Evolutionary conservation across 1,139 yeast species (phyloP), one percentile per base, ranked within the genome.

Genomic region (Debaryomyces sp.): DNA sequence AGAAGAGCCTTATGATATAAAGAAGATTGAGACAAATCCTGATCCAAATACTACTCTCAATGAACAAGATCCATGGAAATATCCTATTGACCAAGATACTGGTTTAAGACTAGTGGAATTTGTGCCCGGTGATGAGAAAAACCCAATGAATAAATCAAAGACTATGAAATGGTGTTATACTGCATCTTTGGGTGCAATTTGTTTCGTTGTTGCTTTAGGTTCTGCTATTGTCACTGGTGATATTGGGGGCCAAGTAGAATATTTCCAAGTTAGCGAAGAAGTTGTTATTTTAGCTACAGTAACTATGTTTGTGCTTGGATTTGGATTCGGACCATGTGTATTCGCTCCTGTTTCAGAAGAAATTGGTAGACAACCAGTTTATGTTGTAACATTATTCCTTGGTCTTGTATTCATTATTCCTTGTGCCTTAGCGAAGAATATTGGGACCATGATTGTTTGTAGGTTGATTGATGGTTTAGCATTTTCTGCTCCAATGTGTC

Each of bases 401-500:
- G 89, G 88, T 4, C 77, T 85, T 13, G 67, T 86, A 6, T 87
- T 87, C 57, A 76, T 86, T 54, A 74, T 88, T 47, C 92, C 94
- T 9, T 86, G 92, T 69, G 94, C 85, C 0, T 73, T 74, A 26
- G 92, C 92, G 5, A 64, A 79, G 58, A 87, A 87, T 64, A 85
- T 87, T 55, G 92, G 81, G 17, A 86, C 92, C 5, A 68, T 88
- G 46, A 62, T 87, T 35, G 84, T 82, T 1, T 80, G 86, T 64
- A 78, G 95, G 57, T 71, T 86, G 42, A 71, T 87, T 42, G 89
- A 82, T 60, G 94, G 95, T 34, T 66, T 84, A 24, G 82, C 85
- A n/a, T 86, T 87, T 58, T 80, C 87, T 41, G 92, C 92, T 6
- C 94, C 94, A 45, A 85, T 87, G 87, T 82, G 89, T 50, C 70